A percentile compares a stretch with the other conserved stretches of the same genome.
These are phyloP conservation scores for Gentiana macrophylla DNA, from an alignment of 257 asterid species.

Conservation along the genomic window DNA sequence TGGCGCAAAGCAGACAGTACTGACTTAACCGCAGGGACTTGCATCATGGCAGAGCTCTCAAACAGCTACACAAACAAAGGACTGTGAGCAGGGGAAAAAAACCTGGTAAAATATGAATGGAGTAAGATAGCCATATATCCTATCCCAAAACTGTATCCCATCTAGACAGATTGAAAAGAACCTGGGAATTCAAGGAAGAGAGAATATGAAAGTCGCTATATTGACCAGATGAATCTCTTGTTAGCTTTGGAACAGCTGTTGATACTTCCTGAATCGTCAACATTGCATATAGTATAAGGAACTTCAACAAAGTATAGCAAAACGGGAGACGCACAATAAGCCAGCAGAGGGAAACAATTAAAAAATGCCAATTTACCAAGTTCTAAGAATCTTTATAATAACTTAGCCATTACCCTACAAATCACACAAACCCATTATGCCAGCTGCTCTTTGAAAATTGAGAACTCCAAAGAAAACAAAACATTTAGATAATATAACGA, in stretches of 20 bases:
- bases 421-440: no score
- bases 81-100: not conserved
- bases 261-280: slow-evolving; percentile 68
- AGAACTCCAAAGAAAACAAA: no score
- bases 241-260: slow-evolving; percentile 61
- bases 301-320: not conserved
- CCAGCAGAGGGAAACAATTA: no score
- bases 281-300: not conserved
- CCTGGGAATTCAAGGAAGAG: slow-evolving; percentile 93
- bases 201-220: slow-evolving; percentile 90
- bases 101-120: not conserved
- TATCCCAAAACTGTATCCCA: not conserved
- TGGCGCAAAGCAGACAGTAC: slow-evolving; percentile 91
- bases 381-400: no score
- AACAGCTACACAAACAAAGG: slow-evolving; percentile 44
- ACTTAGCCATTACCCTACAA: no score
- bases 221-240: slow-evolving; percentile 90
- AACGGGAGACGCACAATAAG: no score
- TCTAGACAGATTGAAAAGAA: slow-evolving; percentile 12
- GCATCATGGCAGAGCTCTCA: slow-evolving; percentile 95
- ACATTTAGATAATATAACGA: no score
- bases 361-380: no score
- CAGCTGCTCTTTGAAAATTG: no score
- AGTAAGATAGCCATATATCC: not conserved
- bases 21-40: slow-evolving; percentile 76